Evolutionary conservation across 1,284 basidiomycete genomes (phyloP), one percentile per base, ranked within the genome.

Genomic region (Fomitiporia mediterranea): DNA sequence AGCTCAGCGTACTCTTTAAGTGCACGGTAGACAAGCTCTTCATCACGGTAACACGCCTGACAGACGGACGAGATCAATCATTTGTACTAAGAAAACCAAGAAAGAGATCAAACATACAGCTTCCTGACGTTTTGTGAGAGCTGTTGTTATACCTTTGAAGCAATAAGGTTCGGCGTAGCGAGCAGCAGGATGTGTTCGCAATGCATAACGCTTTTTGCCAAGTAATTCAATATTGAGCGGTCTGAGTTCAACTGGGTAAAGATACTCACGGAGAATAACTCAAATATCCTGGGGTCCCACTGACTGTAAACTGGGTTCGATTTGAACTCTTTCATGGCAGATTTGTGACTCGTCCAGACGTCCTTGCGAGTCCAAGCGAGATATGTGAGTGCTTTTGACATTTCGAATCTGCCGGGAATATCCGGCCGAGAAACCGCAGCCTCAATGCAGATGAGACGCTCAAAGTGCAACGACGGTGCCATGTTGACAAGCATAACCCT

Each of bases 211-310:
- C 61, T 63, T 23, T 43, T 43, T n/a, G n/a, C 21, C 13, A 15
- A 15, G 28, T 4, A 51, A 2, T 13, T 39, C 3, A 1, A 32
- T 25, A 4, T 48, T 4, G 23, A 19, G 46, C 11, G 34, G 47
- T 8, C 11, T 4, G 44, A 4, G 13, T n/a, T 32, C 17, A 51
- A 43, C 9, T 21, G 35, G 34, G 9, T 4, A 44, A 7, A 42
- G 32, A 2, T 49, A 62, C 62, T 37, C 35, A 63, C 62, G 6
- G 61, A 39, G 46, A 60, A 63, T 13, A 62, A 56, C 9, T 64
- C 60, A 17, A 64, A 54, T 11, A 60, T 50, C 4, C 60, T 21
- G 2, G 65, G 60, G 43, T 61, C 60, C 66, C 66, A 68, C 0
- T 23, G 28, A 5, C 49, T 46, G 60, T 58, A 64, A 3, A 62